phyloP scores from a whole-genome alignment of 345 rosid genomes.

The Citrus australasica region DNA sequence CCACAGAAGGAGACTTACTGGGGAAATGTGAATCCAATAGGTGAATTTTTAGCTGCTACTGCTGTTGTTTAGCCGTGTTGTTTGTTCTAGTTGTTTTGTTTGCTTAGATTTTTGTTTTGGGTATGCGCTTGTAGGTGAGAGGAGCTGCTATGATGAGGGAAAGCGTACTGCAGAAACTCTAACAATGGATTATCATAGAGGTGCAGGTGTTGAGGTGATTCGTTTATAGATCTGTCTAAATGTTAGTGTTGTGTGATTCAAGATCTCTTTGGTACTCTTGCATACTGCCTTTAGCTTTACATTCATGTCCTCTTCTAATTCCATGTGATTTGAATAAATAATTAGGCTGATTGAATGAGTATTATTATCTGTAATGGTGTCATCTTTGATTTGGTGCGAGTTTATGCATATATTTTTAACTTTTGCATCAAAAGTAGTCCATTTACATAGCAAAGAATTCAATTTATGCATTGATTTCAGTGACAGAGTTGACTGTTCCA shows the following conservation, averaged over 20 bases:
- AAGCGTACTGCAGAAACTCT: slow-evolving; percentile 95
- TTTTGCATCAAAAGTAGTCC: no score
- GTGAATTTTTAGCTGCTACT: slow-evolving; percentile 23
- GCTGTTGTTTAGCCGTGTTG: not conserved
- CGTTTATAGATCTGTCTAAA: not conserved
- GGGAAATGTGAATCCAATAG: slow-evolving; percentile 98
- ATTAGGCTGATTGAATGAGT: not conserved
- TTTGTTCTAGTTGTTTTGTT: slow-evolving; percentile 8
- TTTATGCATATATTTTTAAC: not conserved
- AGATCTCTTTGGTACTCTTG: not conserved
- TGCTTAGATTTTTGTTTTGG: not conserved
- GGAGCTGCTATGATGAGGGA: slow-evolving; percentile 99
- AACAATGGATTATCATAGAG: slow-evolving; percentile 96
- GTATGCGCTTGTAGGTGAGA: slow-evolving; percentile 52
- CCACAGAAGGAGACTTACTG: slow-evolving; percentile 98
- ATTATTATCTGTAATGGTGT: not conserved
- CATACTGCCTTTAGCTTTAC: not conserved
- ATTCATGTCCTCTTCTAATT: not conserved
- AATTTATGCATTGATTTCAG: not conserved
- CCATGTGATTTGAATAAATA: not conserved
- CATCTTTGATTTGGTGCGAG: not conserved
- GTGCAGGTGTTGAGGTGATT: slow-evolving; percentile 85
- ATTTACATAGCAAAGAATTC: not conserved
- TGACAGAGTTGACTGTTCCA: not conserved
- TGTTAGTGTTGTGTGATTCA: not conserved